These are phyloP conservation scores for Tylopilus felleus DNA, from an alignment of 768 basidiomycete genomes.

Conservation along the genomic window DNA sequence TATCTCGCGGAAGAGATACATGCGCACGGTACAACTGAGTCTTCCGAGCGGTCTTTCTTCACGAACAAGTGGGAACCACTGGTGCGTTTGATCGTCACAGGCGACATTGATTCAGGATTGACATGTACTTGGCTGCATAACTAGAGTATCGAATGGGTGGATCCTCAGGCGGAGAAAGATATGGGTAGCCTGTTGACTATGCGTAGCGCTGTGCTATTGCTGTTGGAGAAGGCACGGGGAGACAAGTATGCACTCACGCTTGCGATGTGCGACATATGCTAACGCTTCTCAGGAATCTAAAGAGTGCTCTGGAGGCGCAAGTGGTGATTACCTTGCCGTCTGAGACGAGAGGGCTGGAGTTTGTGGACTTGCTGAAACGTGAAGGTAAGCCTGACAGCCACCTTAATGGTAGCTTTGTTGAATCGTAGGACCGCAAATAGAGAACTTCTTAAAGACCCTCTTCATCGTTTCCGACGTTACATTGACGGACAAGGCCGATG, in stretches of 20 bases:
- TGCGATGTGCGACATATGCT: neutral
- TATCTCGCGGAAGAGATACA: slow-evolving; percentile 90
- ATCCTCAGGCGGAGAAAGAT: slow-evolving; percentile 50
- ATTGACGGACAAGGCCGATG: slow-evolving; percentile 45
- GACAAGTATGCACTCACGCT: slow-evolving; percentile 53
- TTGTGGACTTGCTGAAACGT: slow-evolving; percentile 45
- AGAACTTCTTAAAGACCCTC: slow-evolving; percentile 60
- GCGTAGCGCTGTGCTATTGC: slow-evolving; percentile 55
- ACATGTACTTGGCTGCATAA: neutral
- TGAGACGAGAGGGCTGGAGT: slow-evolving; percentile 21
- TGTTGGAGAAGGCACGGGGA: slow-evolving; percentile 74
- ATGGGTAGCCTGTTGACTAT: slow-evolving; percentile 64
- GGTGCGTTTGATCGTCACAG: slow-evolving; percentile 40
- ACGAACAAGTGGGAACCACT: slow-evolving; percentile 62
- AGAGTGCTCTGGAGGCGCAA: slow-evolving; percentile 73
- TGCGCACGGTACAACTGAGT: slow-evolving; percentile 18
- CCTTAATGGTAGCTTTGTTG: neutral
- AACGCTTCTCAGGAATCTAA: slow-evolving; percentile 51
- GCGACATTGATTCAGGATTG: neutral
- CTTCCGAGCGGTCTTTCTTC: slow-evolving; percentile 58
- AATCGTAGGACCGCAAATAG: slow-evolving; percentile 35
- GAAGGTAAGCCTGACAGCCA: slow-evolving; percentile 23
- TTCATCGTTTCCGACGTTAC: slow-evolving; percentile 78
- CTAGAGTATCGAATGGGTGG: slow-evolving; percentile 62
- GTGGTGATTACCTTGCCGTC: slow-evolving; percentile 59